Conservation (phyloP, 2,329 filamentous ascomycete genomes). For the Apiospora hydei region DNA sequence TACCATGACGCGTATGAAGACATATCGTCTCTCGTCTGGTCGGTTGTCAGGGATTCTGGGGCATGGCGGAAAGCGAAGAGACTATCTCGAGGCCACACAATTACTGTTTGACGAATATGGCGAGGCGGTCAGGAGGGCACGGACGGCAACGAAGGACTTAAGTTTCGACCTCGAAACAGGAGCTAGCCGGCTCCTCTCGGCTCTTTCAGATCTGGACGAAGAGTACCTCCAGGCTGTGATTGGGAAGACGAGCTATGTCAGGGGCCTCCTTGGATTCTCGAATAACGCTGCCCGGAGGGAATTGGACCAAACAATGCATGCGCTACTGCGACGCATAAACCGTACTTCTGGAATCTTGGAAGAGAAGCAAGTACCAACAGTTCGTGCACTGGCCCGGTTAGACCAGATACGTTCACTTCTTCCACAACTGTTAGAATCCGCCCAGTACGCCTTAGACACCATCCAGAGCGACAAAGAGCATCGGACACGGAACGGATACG, state of each 20-base stretch:
- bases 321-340: not conserved
- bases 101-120: too few relatives aligned
- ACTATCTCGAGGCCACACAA: not conserved
- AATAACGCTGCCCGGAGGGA: not conserved
- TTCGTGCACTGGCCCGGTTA: not conserved
- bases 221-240: not conserved
- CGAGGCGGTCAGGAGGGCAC: too few relatives aligned
- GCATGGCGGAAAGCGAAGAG: not conserved
- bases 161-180: too few relatives aligned
- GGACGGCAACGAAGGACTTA: too few relatives aligned
- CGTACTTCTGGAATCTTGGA: not conserved
- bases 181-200: too few relatives aligned
- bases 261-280: not conserved
- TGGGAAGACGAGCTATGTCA: not conserved
- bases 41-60: not conserved
- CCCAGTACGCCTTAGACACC: too few relatives aligned
- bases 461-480: too few relatives aligned
- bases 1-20: not conserved
- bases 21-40: not conserved
- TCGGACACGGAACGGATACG: too few relatives aligned
- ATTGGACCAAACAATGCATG: not conserved
- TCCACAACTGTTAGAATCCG: not conserved
- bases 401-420: not conserved
- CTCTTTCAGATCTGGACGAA: too few relatives aligned
- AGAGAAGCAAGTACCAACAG: not conserved